Base-by-base conservation (phyloP, 345 rosid genomes). In the Leavenworthia alabamica region DNA sequence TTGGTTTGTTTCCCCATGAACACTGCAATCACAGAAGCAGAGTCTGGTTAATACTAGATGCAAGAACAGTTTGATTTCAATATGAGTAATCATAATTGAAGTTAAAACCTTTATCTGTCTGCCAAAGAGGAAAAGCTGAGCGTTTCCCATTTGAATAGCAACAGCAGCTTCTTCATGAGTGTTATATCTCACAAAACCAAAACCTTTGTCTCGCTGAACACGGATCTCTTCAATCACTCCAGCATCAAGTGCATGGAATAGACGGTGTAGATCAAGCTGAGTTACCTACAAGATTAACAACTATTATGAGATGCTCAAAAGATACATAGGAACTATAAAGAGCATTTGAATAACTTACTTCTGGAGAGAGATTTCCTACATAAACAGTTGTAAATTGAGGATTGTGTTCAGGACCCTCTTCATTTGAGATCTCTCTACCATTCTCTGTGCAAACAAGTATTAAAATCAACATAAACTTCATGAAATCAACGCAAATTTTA, bases 1-100 rank as follows among this genome's bases (percentile, higher is more conserved):
- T 91, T 11, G 95, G 96, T 70, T 91, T 91, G 79, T 83, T 88
- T 47, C 96, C 95, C 96, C 96, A 91, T 3, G 95, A 91, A 59
- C 98, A 92, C 98, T 88, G 74, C 80, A 49, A 60, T 37, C 8
- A n/a, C 16, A 64, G 14, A 27, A 8, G 19, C 16, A 24, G 52
- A 24, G 31, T 47, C 17, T 47, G 17, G 17, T 60, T 23, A n/a
- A n/a, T 10, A 13, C 22, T 37, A 55, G 40, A 62, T 27, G 37
- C 29, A 68, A 42, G 24, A 3, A 29, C 13, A 11, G 45, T 24
- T 8, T 5, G 13, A 12, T 50, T 15, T 26, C 6, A 4, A 15
- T 56, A 3, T 26, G 6, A 4, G 22, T 56, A 3, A 20, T 23
- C 2, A 4, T 31, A 27, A 13, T 22, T n/a, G 29, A 41, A 41